Percentiles rank a stretch among this genome's conserved stretches.
These are phyloP conservation scores for Marasmius sp. DNA, from an alignment of 1,284 basidiomycete genomes.

Conservation along the genomic window DNA sequence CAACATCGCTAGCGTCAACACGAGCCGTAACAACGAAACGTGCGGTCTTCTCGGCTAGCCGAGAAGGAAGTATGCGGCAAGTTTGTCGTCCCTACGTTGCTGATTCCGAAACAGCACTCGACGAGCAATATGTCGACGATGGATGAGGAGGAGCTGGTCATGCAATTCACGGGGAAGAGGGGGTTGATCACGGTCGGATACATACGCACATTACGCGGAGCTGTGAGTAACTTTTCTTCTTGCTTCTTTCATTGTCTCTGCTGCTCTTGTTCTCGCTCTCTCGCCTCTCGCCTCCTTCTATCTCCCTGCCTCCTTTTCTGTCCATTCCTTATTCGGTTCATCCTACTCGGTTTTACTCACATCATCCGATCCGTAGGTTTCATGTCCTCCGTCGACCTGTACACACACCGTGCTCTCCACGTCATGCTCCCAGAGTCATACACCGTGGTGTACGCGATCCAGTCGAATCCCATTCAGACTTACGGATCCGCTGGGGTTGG, in stretches of 20 bases:
- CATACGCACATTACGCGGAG: constrained; percentile 91
- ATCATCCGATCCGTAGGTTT: constrained; percentile 48
- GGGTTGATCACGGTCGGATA: constrained; percentile 86
- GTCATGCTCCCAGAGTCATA: constrained; percentile 87
- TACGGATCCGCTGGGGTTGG: constrained; percentile 81
- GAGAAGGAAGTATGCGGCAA: constrained; percentile 60
- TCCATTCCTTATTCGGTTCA: no score
- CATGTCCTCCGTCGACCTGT: constrained; percentile 87
- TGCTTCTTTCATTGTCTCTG: not conserved
- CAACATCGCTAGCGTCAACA: constrained; percentile 55
- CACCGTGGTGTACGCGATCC: constrained; percentile 87
- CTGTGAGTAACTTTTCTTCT: constrained; percentile 46
- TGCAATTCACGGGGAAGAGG: constrained; percentile 78
- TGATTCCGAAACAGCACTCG: constrained; percentile 82
- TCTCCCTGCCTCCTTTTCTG: no score
- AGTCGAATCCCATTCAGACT: constrained; percentile 81
- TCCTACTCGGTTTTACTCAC: not conserved
- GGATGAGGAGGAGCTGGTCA: constrained; percentile 84
- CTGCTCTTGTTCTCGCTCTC: no score
- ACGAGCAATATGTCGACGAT: constrained; percentile 88
- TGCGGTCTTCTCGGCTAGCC: constrained; percentile 47
- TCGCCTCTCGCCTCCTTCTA: no score
- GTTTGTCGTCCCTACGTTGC: constrained; percentile 70
- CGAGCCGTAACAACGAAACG: constrained; percentile 45
- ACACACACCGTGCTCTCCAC: constrained; percentile 87